Base-by-base conservation (phyloP, 805 yeast genomes). In the Candida sakaeoensis region DNA sequence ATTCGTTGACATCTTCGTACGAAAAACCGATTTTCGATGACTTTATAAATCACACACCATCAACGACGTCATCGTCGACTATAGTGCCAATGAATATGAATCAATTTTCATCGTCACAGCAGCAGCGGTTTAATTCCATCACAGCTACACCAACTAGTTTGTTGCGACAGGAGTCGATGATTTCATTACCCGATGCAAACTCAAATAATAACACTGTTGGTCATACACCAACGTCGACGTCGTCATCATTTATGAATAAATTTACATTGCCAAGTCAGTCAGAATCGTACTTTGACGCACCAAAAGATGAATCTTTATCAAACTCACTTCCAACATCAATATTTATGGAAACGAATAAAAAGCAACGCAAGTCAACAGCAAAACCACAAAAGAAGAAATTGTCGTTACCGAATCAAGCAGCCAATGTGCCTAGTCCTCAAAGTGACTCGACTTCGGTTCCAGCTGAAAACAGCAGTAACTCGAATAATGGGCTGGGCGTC, bases 111-210 rank as follows among this genome's bases (percentile, higher is more conserved):
- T 16, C 37, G 31, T 22, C 33, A 35, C 23, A 33, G 21, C 22
- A 29, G 27, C 17, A 31, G 4, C 14, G 31, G 7, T 21, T 9
- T 13, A 27, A 27, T 18, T 23, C 33, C 17, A 14, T 37, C 5
- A 30, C 48, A 3, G 49, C 60, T 7, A 46, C 55, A 2, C 52
- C 59, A 5, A 47, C 53, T 4, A 50, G 43, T 15, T 42, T 57
- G 28, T 39, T 50, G 10, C 41, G 61, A 13, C 57, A 60, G 21
- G 60, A 60, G 15, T 62, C 68, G 13, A 40, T 60, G 8, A 52
- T 58, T 9, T 58, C 63, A 33, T 54, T 63, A 18, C 62, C 62
- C 1, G 68, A 63, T 36, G 57, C 9, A 23, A 25, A 3, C 7
- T 25, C 8, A 28, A 8, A 4, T 15, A 12, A 36, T 17, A 23